Evolutionary conservation across 208 protist species (phyloP).

Genomic region (Acanthamoeba lenticulata): DNA sequence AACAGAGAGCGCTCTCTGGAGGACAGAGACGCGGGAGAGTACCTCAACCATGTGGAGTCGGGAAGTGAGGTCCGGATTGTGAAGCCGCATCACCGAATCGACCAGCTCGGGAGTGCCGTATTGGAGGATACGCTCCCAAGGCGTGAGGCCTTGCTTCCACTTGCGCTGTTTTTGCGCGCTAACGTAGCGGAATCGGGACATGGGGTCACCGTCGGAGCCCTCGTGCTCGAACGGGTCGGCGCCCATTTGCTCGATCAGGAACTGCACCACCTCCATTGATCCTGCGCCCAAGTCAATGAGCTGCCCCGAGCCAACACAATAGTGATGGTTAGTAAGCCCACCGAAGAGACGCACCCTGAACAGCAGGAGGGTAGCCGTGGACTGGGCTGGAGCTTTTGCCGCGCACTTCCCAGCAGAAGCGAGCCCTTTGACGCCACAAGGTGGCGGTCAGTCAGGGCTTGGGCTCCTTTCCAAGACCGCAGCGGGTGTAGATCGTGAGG

Average conservation of each 20-base stretch:
- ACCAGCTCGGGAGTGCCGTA: not conserved
- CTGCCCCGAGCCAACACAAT: not conserved
- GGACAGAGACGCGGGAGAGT: not conserved
- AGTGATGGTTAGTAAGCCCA: too few relatives aligned
- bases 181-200: not conserved
- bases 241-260: not conserved
- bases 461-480: too few relatives aligned
- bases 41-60: not conserved
- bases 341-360: not conserved
- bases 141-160: not conserved
- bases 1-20: not conserved
- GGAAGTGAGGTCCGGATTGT: not conserved
- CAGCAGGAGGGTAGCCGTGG: not conserved
- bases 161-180: not conserved
- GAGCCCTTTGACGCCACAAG: too few relatives aligned
- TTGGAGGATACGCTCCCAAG: not conserved
- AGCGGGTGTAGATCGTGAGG: too few relatives aligned
- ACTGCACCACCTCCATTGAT: not conserved
- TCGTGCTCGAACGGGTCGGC: not conserved
- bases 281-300: not conserved
- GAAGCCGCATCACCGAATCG: not conserved
- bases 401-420: not conserved
- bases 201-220: not conserved
- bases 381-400: not conserved
- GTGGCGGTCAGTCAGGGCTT: too few relatives aligned